Evolutionary conservation across 2,329 filamentous ascomycete genomes (phyloP).

Genomic region (Diaporthe destruens): DNA sequence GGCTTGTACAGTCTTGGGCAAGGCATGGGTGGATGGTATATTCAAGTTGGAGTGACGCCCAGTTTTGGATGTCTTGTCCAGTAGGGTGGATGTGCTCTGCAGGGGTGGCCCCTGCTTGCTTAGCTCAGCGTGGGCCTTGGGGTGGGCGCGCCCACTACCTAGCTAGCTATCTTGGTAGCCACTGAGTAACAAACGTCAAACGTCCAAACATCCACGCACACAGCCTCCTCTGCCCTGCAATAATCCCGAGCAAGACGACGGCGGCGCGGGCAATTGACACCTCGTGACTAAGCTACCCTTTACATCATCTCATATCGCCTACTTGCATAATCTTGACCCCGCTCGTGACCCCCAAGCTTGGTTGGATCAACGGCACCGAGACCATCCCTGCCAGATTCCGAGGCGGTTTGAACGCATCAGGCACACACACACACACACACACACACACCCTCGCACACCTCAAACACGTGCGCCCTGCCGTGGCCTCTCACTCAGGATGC

Average conservation of each 20-base stretch:
- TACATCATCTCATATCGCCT: not conserved
- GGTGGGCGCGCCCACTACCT: not conserved
- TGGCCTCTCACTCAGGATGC: constrained; percentile 49
- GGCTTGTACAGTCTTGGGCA: not conserved
- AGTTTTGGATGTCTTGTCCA: too few relatives aligned
- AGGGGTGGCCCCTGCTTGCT: not conserved
- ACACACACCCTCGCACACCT: not conserved
- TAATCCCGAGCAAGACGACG: not conserved
- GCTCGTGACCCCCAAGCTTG: too few relatives aligned
- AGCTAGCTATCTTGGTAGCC: too few relatives aligned
- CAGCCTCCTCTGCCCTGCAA: not conserved
- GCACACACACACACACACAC: too few relatives aligned
- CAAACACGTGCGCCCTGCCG: not conserved
- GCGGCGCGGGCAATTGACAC: not conserved
- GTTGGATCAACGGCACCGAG: not conserved
- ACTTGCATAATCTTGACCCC: not conserved
- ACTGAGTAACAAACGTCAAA: not conserved
- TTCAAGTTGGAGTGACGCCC: too few relatives aligned
- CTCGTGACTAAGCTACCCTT: not conserved
- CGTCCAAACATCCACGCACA: not conserved
- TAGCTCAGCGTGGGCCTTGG: not conserved
- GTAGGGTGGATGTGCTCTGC: not conserved
- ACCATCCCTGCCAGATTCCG: not conserved
- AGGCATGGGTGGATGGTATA: not conserved
- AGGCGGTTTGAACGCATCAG: not conserved